Evolutionary conservation across 768 basidiomycete genomes (phyloP), one percentile per base, ranked within the genome.

Genomic region (Amanita pseudoporphyria): DNA sequence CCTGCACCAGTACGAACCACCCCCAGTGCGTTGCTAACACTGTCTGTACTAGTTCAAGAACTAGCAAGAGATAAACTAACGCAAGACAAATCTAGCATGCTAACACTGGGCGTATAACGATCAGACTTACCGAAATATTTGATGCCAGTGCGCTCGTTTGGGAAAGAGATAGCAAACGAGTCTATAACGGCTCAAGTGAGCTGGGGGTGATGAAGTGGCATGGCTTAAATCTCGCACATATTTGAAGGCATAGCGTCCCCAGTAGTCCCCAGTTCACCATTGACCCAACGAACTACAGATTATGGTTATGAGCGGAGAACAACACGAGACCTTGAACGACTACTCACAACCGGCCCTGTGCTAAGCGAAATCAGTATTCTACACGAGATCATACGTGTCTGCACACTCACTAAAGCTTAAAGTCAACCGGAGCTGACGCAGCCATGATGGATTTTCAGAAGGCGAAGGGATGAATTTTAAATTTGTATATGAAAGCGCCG

Each of bases 41-140:
- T 5, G 51, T 52, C 28, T 52, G 51, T 13, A 16, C 9, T n/a
- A 52, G 16, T 10, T 52, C 51, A 7, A 52, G n/a, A n/a, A 52
- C 16, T 18, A 52, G 22, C 10, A 52, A 4, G 9, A n/a, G n/a
- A 46, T 38, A 52, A 4, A 52, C 51, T 52, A 21, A 16, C 19
- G 10, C 30, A 3, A n/a, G 35, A 19, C 14, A 7, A 22, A 22
- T 24, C 22, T 21, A 21, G 3, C 22, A 14, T 7, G 9, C 26
- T 16, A 14, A 16, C n/a, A 9, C 13, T 19, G 7, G 2, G 10
- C 6, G n/a, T 10, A 19, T 7, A 5, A 13, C 26, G 32, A 13
- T 18, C 10, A 18, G 24, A 30, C 42, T 24, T 3, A 46, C 51
- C 51, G 30, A 46, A 42, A 19, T 10, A 32, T 32, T 30, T 45